Evolutionary conservation across 2,329 filamentous ascomycete genomes (phyloP).

Genomic region (Scedosporium dehoogii): DNA sequence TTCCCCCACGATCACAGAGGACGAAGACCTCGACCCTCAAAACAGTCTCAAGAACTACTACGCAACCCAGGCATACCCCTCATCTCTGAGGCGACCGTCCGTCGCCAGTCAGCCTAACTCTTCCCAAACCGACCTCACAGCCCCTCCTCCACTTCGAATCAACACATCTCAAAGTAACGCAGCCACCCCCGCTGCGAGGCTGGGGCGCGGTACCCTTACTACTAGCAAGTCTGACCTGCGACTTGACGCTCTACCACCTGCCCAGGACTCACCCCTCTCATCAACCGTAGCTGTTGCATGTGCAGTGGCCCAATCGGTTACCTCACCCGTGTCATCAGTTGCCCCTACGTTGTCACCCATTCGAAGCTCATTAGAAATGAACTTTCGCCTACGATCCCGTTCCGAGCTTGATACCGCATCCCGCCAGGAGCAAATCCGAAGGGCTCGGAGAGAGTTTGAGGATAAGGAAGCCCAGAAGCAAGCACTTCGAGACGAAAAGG

Average conservation of each 20-base stretch:
- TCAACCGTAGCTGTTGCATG: constrained; percentile 16
- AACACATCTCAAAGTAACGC: constrained; percentile 24
- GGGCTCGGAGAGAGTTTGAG: constrained; percentile 53
- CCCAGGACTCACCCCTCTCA: constrained; percentile 22
- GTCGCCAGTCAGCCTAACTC: constrained; percentile 28
- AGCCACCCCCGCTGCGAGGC: constrained; percentile 17
- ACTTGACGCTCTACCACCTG: constrained; percentile 14
- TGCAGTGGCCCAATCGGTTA: constrained; percentile 16
- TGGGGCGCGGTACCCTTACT: constrained; percentile 27
- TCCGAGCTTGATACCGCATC: constrained; percentile 47
- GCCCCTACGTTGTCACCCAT: constrained; percentile 37
- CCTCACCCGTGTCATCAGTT: constrained; percentile 17
- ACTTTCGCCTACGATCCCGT: constrained; percentile 49
- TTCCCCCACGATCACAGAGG: constrained; percentile 45
- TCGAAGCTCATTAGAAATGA: constrained; percentile 47
- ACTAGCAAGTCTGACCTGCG: constrained; percentile 39
- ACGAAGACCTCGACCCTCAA: constrained; percentile 27
- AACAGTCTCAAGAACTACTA: constrained; percentile 5
- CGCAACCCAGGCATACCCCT: constrained; percentile 17
- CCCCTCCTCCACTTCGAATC: constrained; percentile 23
- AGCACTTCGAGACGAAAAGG: constrained; percentile 35
- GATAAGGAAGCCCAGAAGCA: constrained; percentile 52
- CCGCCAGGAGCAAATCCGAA: constrained; percentile 47
- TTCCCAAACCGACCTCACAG: constrained; percentile 26
- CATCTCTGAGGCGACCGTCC: constrained; percentile 22